Base-by-base conservation (phyloP, 108 stramenopile species). In the Pelagomonas calceolata region DNA sequence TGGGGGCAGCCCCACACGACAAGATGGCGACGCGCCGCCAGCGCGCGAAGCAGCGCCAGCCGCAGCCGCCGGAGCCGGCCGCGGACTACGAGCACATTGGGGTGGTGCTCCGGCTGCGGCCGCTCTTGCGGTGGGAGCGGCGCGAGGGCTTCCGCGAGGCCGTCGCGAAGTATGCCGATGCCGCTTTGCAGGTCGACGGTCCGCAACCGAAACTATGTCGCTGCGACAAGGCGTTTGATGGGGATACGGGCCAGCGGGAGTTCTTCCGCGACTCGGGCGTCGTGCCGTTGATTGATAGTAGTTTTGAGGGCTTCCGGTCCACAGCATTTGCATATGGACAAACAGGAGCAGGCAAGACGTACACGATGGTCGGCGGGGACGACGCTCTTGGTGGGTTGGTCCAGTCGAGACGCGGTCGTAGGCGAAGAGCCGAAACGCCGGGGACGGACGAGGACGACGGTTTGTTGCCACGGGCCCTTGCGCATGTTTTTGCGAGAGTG, bases 321-420 rank as follows among this genome's bases (percentile, higher is more conserved):
- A 72, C 71, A 0, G 66, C 73, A 30, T 78, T 78, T 32, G 77
- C 77, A 0, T 78, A 72, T 65, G 77, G 77, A 9, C 77, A 78
- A 45, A 78, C 77, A 3, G 77, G 77, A 10, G 73, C 77, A 31
- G 77, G 76, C 12, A 76, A 76, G 63, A 76, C 70, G 32, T 64
- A 60, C 30, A 71, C 64, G 63, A 51, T 71, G 63, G 63, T 60
- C 30, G 34, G 36, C 1, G 51, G 51, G 64, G 35, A 33, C 31
- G 31, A 3, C 4, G 12, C 9, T 12, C 12, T 43, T 12, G 39
- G 39, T 12, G 39, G 39, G 39, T n/a, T n/a, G n/a, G n/a, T n/a
- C n/a, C n/a, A n/a, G n/a, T 5, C 9, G 9, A 5, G 39, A 12
- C 39, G 39, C 39, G 39, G 39, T 12, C n/a, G n/a, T n/a, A n/a